Conservation (phyloP, 2,329 filamentous ascomycete species). For the Xylariales sp. region DNA sequence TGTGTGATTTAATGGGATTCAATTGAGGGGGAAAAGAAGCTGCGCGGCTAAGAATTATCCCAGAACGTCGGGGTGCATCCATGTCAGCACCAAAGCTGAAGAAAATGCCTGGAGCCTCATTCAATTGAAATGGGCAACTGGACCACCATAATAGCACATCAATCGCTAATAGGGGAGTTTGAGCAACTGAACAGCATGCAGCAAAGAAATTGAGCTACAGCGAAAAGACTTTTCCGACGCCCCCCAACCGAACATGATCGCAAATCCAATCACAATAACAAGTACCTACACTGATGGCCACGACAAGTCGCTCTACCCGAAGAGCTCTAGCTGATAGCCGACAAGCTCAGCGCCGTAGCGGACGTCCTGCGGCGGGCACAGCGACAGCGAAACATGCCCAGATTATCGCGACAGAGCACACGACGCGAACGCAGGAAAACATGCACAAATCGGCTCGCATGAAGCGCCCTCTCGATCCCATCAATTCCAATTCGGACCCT, state of each 20-base stretch:
- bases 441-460: slow-evolving; percentile 34
- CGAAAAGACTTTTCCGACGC: too few species aligned
- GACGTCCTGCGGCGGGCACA: slow-evolving; percentile 1
- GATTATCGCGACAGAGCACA: slow-evolving; percentile 3
- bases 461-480: slow-evolving; percentile 44
- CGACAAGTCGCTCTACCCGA: slow-evolving; percentile 6
- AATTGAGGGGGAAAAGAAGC: too few species aligned
- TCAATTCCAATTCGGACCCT: slow-evolving; percentile 40
- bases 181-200: too few species aligned
- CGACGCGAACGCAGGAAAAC: slow-evolving; percentile 20
- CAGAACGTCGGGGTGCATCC: too few species aligned
- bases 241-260: slow-evolving; percentile 4
- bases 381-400: slow-evolving; percentile 4
- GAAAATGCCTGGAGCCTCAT: too few species aligned
- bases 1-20: too few species aligned
- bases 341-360: slow-evolving; percentile 2
- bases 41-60: too few species aligned
- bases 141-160: too few species aligned
- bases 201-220: too few species aligned
- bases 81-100: too few species aligned
- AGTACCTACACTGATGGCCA: neutral
- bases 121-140: too few species aligned
- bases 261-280: slow-evolving; percentile 1
- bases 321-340: neutral
- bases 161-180: too few species aligned